Percentiles rank a stretch among this genome's conserved stretches.
Conservation (phyloP, 225 moss, liverwort and hornwort genomes). For the Anthoceros angustus region DNA sequence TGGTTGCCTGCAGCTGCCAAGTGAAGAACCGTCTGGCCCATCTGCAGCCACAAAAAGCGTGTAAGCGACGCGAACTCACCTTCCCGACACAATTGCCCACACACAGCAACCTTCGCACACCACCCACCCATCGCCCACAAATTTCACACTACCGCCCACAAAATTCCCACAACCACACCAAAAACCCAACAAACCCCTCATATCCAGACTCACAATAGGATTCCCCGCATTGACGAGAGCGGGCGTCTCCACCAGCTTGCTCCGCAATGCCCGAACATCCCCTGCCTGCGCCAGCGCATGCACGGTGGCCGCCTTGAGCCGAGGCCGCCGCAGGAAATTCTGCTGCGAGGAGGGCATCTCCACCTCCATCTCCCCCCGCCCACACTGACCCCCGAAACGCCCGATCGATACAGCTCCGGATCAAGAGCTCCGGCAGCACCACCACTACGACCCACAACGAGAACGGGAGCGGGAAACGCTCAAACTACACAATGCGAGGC, state of each 20-base stretch:
- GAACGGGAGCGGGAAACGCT: too few species aligned
- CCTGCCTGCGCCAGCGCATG: constrained; percentile 24
- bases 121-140: not conserved
- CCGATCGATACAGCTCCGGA: too few species aligned
- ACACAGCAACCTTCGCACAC: not conserved
- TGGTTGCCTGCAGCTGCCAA: constrained; percentile 32
- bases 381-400: too few species aligned
- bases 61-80: not conserved
- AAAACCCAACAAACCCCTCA: not conserved
- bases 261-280: constrained; percentile 18
- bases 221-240: constrained; percentile 24
- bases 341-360: not conserved
- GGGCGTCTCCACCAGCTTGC: constrained; percentile 17
- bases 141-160: not conserved
- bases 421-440: too few species aligned
- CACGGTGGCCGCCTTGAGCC: constrained; percentile 12
- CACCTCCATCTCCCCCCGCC: too few species aligned
- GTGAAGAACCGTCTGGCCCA: constrained; percentile 29
- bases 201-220: constrained; percentile 16
- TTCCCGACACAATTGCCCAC: not conserved
- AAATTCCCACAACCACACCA: not conserved
- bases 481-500: too few species aligned
- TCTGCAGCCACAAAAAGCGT: constrained; percentile 11
- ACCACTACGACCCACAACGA: too few species aligned
- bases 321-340: not conserved